Evolutionary conservation across 2,329 filamentous ascomycete species (phyloP).

Genomic region (Trichoderma polysporum): DNA sequence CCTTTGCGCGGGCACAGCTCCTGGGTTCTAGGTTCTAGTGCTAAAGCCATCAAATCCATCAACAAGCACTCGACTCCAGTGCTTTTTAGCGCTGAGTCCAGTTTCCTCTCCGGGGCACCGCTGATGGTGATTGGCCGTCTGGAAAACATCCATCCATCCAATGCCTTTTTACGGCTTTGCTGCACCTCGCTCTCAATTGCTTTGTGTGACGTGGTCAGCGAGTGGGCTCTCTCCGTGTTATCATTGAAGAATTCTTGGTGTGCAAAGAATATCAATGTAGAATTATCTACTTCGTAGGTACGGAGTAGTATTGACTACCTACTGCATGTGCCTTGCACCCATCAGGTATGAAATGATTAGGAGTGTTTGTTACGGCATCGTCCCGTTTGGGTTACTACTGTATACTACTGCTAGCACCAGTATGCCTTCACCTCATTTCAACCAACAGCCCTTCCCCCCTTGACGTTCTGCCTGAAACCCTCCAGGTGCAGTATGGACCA

Average conservation of each 20-base stretch:
- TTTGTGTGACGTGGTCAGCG: conserved; percentile 3
- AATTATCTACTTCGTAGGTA: too few relatives aligned
- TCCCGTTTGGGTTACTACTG: neutral
- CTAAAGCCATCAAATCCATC: too few relatives aligned
- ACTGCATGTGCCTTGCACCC: neutral
- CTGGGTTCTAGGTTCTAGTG: too few relatives aligned
- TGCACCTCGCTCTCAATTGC: neutral
- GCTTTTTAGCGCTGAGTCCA: neutral
- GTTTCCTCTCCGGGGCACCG: neutral
- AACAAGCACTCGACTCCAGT: too few relatives aligned
- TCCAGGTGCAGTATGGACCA: neutral
- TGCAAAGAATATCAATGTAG: too few relatives aligned
- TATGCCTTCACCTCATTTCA: neutral
- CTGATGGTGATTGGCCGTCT: neutral
- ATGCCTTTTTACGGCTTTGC: neutral
- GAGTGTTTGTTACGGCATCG: neutral
- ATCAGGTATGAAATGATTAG: neutral
- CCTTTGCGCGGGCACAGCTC: neutral
- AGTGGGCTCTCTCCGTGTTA: neutral
- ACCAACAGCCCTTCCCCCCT: neutral
- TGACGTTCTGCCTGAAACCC: neutral
- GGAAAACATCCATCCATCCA: too few relatives aligned
- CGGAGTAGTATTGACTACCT: too few relatives aligned
- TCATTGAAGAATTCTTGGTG: too few relatives aligned
- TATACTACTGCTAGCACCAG: neutral